Evolutionary conservation across 2,329 filamentous ascomycete species (phyloP).

Genomic region (Bretziella fagacearum): DNA sequence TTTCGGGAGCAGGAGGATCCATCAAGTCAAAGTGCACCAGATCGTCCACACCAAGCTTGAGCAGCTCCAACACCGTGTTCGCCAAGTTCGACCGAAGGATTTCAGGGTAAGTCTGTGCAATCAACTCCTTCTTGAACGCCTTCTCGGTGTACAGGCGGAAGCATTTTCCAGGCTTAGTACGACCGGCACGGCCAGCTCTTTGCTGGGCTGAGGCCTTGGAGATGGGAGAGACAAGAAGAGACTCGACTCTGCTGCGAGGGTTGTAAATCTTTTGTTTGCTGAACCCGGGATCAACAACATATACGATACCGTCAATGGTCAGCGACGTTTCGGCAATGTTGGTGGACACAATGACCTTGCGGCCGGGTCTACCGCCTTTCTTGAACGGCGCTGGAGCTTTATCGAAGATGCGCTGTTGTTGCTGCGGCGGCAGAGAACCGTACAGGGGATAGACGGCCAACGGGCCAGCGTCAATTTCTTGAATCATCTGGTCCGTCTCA

Average conservation of each 20-base stretch:
- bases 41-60: conserved; percentile 91
- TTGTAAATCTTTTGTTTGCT: conserved; percentile 99
- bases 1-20: conserved; percentile 95
- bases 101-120: conserved; percentile 92
- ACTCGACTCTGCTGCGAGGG: conserved; percentile 88
- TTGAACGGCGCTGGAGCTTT: conserved; percentile 58
- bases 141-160: conserved; percentile 91
- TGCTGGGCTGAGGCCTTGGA: conserved; percentile 96
- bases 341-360: conserved; percentile 86
- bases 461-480: conserved; percentile 82
- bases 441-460: conserved; percentile 86
- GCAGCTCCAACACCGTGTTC: conserved; percentile 87
- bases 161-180: conserved; percentile 95
- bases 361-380: conserved; percentile 67
- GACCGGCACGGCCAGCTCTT: conserved; percentile 94
- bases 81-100: conserved; percentile 88
- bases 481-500: conserved; percentile 78
- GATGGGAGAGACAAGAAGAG: conserved; percentile 90
- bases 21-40: conserved; percentile 97
- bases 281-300: conserved; percentile 97
- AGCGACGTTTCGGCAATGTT: conserved; percentile 97
- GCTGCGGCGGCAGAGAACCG: conserved; percentile 75
- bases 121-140: conserved; percentile 95
- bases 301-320: conserved; percentile 97
- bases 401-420: conserved; percentile 93